Percentiles rank a stretch among this genome's conserved stretches.
phyloP scores from a whole-genome alignment of 495 filamentous ascomycete species.

The Hypoxylon cercidicola region DNA sequence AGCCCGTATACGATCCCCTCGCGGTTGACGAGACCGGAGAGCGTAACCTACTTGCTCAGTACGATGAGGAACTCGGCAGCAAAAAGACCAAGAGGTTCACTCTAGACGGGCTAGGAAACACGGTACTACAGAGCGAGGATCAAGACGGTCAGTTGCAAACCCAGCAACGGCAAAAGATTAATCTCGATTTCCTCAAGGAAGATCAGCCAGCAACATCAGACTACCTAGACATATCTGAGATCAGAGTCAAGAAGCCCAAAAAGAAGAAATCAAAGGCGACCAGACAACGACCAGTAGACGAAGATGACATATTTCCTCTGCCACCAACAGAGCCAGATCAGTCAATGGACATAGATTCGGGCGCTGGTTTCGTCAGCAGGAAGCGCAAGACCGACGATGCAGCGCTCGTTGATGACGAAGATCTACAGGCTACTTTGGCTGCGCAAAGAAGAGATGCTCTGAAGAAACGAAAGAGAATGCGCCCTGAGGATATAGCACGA shows the following conservation, averaged over 20 bases:
- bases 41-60: constrained; percentile 78
- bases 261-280: constrained; percentile 88
- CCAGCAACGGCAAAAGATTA: constrained; percentile 75
- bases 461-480: constrained; percentile 86
- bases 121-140: constrained; percentile 70
- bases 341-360: constrained; percentile 82
- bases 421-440: constrained; percentile 86
- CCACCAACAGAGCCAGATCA: constrained; percentile 58
- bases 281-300: constrained; percentile 72
- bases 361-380: constrained; percentile 54
- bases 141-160: constrained; percentile 66
- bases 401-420: constrained; percentile 89
- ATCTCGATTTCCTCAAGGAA: constrained; percentile 69
- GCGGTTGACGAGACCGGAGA: constrained; percentile 74
- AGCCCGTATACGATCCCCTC: constrained; percentile 87
- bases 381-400: constrained; percentile 74
- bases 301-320: constrained; percentile 75
- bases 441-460: constrained; percentile 81
- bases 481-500: constrained; percentile 85
- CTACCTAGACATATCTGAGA: constrained; percentile 83
- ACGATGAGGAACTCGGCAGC: constrained; percentile 93
- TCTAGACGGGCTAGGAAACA: constrained; percentile 77
- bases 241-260: constrained; percentile 93
- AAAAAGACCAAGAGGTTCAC: constrained; percentile 92
- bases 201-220: constrained; percentile 70